A percentile compares a stretch with the other conserved stretches of the same genome.
Evolutionary conservation across 2,329 filamentous ascomycete genomes (phyloP).

Genomic region (Stachybotrys echinatus): DNA sequence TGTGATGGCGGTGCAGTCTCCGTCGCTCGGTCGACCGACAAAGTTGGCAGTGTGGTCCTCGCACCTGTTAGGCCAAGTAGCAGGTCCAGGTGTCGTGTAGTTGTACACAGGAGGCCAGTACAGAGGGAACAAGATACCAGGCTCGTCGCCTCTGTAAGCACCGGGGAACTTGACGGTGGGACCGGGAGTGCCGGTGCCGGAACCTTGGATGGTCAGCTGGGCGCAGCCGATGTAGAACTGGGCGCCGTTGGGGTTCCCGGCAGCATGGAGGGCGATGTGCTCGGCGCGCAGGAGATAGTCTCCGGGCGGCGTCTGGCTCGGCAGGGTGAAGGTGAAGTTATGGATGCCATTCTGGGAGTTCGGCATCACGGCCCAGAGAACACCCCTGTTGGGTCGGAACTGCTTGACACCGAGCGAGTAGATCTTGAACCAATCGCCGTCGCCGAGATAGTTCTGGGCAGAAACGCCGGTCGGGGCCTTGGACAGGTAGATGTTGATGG

Average conservation of each 20-base stretch:
- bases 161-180: constrained; percentile 1
- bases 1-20: not conserved
- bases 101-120: not conserved
- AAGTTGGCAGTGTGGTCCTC: not conserved
- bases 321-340: not conserved
- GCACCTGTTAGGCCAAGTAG: not conserved
- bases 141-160: not conserved
- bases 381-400: not conserved
- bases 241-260: not conserved
- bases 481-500: not conserved
- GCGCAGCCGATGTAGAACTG: not conserved
- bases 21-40: not conserved
- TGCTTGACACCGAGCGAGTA: not conserved
- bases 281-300: not conserved
- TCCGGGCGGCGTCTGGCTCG: not conserved
- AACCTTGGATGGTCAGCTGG: not conserved
- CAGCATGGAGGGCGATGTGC: not conserved
- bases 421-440: constrained; percentile 1
- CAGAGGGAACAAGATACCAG: not conserved
- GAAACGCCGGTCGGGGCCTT: not conserved
- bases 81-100: not conserved
- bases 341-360: not conserved
- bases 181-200: not conserved
- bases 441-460: not conserved
- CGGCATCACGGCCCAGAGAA: not conserved